Evolutionary conservation across 192 early-diverging fungal genomes (phyloP).

Genomic region (Mortierella hygrophila): DNA sequence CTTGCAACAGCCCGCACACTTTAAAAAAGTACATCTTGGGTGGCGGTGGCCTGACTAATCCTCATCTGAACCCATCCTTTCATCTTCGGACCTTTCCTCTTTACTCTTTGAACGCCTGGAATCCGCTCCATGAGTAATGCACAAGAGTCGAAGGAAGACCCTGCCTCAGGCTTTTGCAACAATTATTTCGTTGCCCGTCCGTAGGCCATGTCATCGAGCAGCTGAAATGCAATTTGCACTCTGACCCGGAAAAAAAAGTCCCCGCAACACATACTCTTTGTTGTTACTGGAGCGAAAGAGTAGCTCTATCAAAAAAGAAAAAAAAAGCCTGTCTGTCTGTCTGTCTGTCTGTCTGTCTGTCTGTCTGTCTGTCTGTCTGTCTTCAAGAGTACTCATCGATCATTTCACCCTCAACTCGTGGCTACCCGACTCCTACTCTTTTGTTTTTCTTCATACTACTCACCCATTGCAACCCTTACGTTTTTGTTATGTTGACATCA

Average conservation of each 20-base stretch:
- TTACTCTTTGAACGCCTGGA: neutral
- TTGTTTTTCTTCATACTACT: neutral
- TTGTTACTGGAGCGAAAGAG: neutral
- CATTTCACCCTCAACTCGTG: too few species aligned
- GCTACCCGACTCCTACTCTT: too few species aligned
- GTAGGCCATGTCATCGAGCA: neutral
- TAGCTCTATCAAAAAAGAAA: neutral
- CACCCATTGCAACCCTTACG: neutral
- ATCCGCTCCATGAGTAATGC: neutral
- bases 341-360: too few species aligned
- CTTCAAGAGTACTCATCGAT: too few species aligned
- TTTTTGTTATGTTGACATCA: neutral
- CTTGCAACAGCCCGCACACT: neutral
- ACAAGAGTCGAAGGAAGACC: neutral
- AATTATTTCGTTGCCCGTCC: neutral
- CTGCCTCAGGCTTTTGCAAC: neutral
- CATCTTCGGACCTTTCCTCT: neutral
- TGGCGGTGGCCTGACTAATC: constrained; percentile 2
- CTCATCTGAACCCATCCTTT: neutral
- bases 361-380: too few species aligned
- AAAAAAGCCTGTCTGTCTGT: neutral
- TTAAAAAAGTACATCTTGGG: neutral
- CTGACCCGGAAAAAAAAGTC: constrained; percentile 2
- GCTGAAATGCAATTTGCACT: neutral
- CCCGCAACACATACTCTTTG: neutral